phyloP scores from a whole-genome alignment of 106 monocot genomes.

The Acorus calamus region DNA sequence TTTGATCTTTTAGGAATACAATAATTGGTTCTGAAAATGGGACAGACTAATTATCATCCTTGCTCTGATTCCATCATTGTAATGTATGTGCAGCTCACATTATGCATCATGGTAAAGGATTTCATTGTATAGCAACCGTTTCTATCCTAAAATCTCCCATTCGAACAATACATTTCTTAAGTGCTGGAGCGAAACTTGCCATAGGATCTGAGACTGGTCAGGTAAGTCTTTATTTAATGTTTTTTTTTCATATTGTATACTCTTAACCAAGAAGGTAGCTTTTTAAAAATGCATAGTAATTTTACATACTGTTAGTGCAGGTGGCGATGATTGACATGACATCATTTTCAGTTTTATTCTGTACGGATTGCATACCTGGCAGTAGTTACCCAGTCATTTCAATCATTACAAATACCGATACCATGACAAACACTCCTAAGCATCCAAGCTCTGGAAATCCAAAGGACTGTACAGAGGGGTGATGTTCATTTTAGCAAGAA shows the following conservation, averaged over 20 bases:
- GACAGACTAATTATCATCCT: too few relatives aligned
- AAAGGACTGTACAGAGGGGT: conserved; percentile 21
- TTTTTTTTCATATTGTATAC: conserved; percentile 5
- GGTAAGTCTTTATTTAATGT: conserved; percentile 26
- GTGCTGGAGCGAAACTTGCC: conserved; percentile 45
- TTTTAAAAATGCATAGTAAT: background rate
- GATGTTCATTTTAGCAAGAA: conserved; percentile 54
- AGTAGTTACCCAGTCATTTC: conserved; percentile 61
- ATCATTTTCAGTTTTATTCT: conserved; percentile 44
- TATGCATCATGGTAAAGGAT: conserved; percentile 37
- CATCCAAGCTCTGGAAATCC: conserved; percentile 8
- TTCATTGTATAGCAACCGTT: conserved; percentile 50
- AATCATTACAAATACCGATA: conserved; percentile 13
- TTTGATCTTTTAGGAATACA: too few relatives aligned
- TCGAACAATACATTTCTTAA: conserved; percentile 37
- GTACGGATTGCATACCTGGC: conserved; percentile 30
- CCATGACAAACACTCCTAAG: conserved; percentile 14
- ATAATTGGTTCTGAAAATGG: too few relatives aligned
- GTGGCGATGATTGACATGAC: conserved; percentile 59
- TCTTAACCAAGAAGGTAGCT: background rate
- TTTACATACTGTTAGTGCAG: conserved; percentile 25
- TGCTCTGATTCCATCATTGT: background rate
- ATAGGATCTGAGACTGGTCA: conserved; percentile 78
- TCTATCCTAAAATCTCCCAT: conserved; percentile 39
- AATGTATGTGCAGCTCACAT: conserved; percentile 27